Base-by-base conservation (phyloP, 2,329 filamentous ascomycete species). In the Calonectria crousiana region DNA sequence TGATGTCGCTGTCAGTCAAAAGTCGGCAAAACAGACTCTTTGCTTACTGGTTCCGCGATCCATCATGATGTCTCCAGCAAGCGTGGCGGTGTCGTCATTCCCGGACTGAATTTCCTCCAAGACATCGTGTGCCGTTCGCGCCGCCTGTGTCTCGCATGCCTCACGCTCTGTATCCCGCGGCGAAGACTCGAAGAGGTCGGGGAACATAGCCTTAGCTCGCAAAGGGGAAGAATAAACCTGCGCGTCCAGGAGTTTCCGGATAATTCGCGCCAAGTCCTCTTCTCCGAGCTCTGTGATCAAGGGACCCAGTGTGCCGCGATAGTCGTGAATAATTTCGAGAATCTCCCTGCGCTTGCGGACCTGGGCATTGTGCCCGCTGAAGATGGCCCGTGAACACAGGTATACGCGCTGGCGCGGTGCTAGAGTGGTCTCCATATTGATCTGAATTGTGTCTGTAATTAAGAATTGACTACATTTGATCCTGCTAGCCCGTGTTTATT, bases 331-430 rank as follows among this genome's bases (percentile, higher is more conserved):
- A 13, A 47, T 41, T 6, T 49, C 28, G 52, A 69, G 36, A 13
- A 69, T 53, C 3, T 34, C 30, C 38, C 34, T 47, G 52, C 52
- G 52, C 28, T 47, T 41, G 28, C 67, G 67, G 2, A 69, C 38
- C 1, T 49, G 52, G 6, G 67, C 52, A 14, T 69, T 47, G 38
- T 26, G 20, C 9, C 67, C 67, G 52, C 67, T 49, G 20, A 69
- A 69, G 28, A 69, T 69, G 67, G 67, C 52, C 1, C 38, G 23
- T 6, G 67, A 44, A 8, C 41, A 34, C 28, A 69, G 26, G 38
- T 60, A 69, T 11, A 69, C 67, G 38, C 67, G 67, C 20, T 60
- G 67, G 28, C 67, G 67, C 6, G 67, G 41, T n/a, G 67, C 26
- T 8, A 49, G 13, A 18, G 30, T 18, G 20, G 20, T 16, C 2